phyloP scores from a whole-genome alignment of 495 filamentous ascomycete species.

The Parathielavia appendiculata region DNA sequence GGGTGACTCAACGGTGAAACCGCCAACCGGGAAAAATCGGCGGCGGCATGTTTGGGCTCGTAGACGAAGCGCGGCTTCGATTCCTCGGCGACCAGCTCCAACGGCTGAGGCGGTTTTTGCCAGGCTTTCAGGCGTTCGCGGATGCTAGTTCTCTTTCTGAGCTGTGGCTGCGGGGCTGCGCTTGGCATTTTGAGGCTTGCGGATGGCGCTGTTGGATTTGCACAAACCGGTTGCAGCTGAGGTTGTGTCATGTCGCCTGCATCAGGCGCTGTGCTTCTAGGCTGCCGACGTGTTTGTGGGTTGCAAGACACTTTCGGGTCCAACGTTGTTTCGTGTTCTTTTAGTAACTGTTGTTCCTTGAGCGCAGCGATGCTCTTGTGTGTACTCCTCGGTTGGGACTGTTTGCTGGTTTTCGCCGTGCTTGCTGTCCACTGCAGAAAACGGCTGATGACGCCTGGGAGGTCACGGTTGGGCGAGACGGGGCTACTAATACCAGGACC shows the following conservation, averaged over 20 bases:
- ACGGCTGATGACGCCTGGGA: slow-evolving; percentile 12
- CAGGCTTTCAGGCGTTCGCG: slow-evolving; percentile 25
- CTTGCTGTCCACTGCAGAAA: slow-evolving; percentile 15
- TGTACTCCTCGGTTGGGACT: not conserved
- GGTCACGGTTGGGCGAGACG: slow-evolving; percentile 11
- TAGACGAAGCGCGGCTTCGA: slow-evolving; percentile 22
- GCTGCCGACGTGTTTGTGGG: not conserved
- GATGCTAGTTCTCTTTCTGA: slow-evolving; percentile 26
- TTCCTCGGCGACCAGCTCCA: slow-evolving; percentile 14
- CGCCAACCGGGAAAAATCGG: slow-evolving; percentile 27
- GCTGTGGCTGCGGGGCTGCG: slow-evolving; percentile 17
- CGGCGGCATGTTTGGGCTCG: slow-evolving; percentile 29
- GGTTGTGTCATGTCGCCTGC: slow-evolving; percentile 11
- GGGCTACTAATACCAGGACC: slow-evolving; percentile 19
- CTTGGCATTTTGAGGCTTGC: slow-evolving; percentile 14
- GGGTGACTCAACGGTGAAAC: slow-evolving; percentile 11
- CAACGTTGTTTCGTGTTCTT: not conserved
- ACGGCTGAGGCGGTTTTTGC: slow-evolving; percentile 11
- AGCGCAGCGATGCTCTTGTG: not conserved
- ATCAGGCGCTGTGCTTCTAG: not conserved
- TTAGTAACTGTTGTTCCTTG: not conserved
- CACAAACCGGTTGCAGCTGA: slow-evolving; percentile 8
- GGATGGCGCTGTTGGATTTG: slow-evolving; percentile 1
- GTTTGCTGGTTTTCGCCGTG: slow-evolving; percentile 8
- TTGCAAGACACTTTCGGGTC: not conserved